A percentile compares a stretch with the other conserved stretches of the same genome.
Conservation (phyloP, 371 early-diverging fungal species). For the Mycotypha africana region DNA sequence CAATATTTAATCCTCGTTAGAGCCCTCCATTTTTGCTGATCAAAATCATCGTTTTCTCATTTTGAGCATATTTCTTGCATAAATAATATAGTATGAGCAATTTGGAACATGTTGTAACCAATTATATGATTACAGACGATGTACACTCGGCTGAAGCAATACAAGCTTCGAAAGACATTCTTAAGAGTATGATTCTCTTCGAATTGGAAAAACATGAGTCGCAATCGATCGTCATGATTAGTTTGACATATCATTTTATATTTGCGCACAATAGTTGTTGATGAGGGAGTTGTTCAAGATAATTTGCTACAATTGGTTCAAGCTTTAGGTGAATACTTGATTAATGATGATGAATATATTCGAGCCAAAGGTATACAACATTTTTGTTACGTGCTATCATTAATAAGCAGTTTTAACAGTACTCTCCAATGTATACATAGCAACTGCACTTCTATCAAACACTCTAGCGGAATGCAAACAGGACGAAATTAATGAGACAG, state of each 20-base stretch:
- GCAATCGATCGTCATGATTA: background rate
- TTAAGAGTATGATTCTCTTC: constrained; percentile 15
- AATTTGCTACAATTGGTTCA: constrained; percentile 69
- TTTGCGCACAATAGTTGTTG: constrained; percentile 23
- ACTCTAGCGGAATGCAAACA: constrained; percentile 38
- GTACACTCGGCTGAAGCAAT: constrained; percentile 28
- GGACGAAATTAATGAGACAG: constrained; percentile 33
- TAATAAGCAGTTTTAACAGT: too few relatives aligned
- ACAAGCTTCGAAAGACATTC: constrained; percentile 20
- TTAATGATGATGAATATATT: constrained; percentile 74
- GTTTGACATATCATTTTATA: background rate
- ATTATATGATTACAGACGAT: constrained; percentile 39
- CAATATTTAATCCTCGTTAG: too few relatives aligned
- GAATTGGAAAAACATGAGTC: too few relatives aligned
- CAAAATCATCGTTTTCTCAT: too few relatives aligned
- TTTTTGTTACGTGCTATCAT: too few relatives aligned
- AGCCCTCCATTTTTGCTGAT: too few relatives aligned
- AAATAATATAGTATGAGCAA: constrained; percentile 15
- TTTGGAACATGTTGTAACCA: constrained; percentile 35
- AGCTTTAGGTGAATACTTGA: constrained; percentile 71
- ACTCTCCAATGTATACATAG: constrained; percentile 13
- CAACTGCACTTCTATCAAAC: constrained; percentile 47
- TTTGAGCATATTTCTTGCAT: too few relatives aligned
- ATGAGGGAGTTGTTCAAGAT: constrained; percentile 31
- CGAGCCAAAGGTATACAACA: constrained; percentile 92